Percentiles rank a stretch among this genome's conserved stretches.
phyloP scores from a whole-genome alignment of 1,284 basidiomycete species.

The Boletus subluridellus region DNA sequence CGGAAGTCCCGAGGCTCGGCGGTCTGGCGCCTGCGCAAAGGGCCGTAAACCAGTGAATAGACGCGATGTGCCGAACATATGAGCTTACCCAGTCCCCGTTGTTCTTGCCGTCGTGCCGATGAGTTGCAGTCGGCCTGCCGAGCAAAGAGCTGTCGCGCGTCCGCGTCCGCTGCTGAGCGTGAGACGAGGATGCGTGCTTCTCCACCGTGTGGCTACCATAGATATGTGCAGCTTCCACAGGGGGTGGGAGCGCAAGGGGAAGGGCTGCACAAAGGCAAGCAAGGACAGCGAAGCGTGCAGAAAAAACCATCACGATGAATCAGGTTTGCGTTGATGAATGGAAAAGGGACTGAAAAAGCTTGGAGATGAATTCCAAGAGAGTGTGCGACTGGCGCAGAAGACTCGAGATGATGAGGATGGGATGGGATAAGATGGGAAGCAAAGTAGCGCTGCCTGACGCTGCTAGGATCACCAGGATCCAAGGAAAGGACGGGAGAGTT shows the following conservation, averaged over 20 bases:
- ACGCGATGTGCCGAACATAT: not conserved
- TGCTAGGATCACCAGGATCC: constrained; percentile 30
- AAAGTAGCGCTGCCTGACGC: constrained; percentile 20
- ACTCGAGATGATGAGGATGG: not conserved
- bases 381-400: constrained; percentile 23
- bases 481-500: constrained; percentile 7
- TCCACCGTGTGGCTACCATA: constrained; percentile 3
- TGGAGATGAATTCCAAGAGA: not conserved
- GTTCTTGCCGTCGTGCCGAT: not conserved
- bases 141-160: not conserved
- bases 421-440: not conserved
- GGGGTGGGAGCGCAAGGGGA: constrained; percentile 13
- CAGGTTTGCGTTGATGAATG: not conserved
- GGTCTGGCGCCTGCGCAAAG: not conserved
- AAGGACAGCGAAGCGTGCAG: constrained; percentile 19
- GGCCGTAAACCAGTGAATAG: not conserved
- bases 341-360: not conserved
- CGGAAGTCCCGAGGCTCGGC: constrained; percentile 5
- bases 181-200: constrained; percentile 1
- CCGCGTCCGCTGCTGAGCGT: not conserved
- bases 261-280: constrained; percentile 25
- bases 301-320: constrained; percentile 20
- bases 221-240: constrained; percentile 24
- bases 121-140: not conserved
- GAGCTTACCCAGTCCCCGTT: constrained; percentile 13